A percentile compares a stretch with the other conserved stretches of the same genome.
These are phyloP conservation scores for Vachellia collinsii DNA, from an alignment of 306 rosid species.

Conservation along the genomic window DNA sequence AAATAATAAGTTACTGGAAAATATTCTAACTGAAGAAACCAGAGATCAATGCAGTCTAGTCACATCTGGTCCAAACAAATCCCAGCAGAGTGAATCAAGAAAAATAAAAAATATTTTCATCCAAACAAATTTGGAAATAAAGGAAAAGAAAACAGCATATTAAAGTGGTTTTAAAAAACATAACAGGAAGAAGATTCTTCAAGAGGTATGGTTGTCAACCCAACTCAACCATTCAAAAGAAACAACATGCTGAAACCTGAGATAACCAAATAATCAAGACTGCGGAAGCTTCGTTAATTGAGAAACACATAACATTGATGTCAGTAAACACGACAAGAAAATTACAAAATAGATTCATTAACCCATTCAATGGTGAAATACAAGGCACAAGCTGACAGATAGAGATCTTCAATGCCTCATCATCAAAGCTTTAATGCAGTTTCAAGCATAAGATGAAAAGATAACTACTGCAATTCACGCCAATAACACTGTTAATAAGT, in stretches of 20 bases:
- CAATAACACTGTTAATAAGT: not conserved
- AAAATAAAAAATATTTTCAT: no score
- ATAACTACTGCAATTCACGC: not conserved
- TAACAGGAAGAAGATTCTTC: not conserved
- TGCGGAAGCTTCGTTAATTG: not conserved
- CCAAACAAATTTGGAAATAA: not conserved
- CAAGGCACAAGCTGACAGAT: slow-evolving; percentile 7
- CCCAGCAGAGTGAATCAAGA: not conserved
- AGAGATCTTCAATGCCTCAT: slow-evolving; percentile 2
- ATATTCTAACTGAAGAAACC: not conserved
- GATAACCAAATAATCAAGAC: not conserved
- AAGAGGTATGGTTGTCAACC: not conserved
- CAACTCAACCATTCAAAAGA: not conserved
- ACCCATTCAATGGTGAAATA: not conserved
- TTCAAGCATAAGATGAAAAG: slow-evolving; percentile 3
- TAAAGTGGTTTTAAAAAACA: not conserved
- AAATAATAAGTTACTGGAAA: not conserved
- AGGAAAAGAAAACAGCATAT: not conserved
- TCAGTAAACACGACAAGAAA: not conserved
- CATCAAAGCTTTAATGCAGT: not conserved
- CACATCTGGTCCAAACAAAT: not conserved
- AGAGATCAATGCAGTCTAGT: not conserved
- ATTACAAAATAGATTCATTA: slow-evolving; percentile 12
- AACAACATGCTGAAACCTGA: not conserved
- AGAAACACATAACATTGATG: not conserved